phyloP scores from a whole-genome alignment of 2,329 filamentous ascomycete genomes.

The Lecanosticta acicola region DNA sequence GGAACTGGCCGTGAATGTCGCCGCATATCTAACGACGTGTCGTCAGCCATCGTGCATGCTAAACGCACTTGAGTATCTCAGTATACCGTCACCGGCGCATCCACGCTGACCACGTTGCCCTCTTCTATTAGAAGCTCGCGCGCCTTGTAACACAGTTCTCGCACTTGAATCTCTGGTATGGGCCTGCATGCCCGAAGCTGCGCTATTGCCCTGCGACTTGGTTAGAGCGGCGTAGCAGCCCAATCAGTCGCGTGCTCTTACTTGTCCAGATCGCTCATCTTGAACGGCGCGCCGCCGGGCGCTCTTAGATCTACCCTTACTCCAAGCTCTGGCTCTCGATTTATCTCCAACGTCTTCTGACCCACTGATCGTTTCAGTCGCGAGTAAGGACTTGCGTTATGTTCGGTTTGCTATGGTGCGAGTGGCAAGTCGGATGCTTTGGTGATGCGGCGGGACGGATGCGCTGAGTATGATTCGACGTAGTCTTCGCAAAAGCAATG shows the following conservation, averaged over 20 bases:
- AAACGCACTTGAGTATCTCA: too few species aligned
- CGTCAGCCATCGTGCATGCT: not conserved
- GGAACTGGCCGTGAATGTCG: constrained; percentile 97
- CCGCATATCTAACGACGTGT: constrained; percentile 90
- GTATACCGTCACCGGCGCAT: constrained; percentile 83
- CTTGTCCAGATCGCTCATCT: constrained; percentile 93
- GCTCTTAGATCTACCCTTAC: not conserved
- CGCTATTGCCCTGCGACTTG: constrained; percentile 70
- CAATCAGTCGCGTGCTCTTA: constrained; percentile 40
- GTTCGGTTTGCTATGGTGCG: not conserved
- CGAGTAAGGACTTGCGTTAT: not conserved
- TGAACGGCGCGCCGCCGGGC: constrained; percentile 18
- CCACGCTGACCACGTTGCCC: constrained; percentile 92
- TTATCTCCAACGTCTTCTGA: too few species aligned
- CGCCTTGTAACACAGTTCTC: constrained; percentile 95
- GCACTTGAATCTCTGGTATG: constrained; percentile 90
- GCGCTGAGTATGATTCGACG: too few species aligned
- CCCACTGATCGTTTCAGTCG: too few species aligned
- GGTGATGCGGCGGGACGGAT: not conserved
- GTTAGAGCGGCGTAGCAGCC: constrained; percentile 13
- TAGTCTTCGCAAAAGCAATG: too few species aligned
- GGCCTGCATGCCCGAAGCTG: constrained; percentile 92
- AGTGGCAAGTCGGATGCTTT: not conserved
- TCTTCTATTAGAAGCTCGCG: constrained; percentile 95
- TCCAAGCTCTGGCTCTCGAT: too few species aligned